Base-by-base conservation (phyloP, 2,329 filamentous ascomycete species). In the Calonectria pseudoreteaudii region DNA sequence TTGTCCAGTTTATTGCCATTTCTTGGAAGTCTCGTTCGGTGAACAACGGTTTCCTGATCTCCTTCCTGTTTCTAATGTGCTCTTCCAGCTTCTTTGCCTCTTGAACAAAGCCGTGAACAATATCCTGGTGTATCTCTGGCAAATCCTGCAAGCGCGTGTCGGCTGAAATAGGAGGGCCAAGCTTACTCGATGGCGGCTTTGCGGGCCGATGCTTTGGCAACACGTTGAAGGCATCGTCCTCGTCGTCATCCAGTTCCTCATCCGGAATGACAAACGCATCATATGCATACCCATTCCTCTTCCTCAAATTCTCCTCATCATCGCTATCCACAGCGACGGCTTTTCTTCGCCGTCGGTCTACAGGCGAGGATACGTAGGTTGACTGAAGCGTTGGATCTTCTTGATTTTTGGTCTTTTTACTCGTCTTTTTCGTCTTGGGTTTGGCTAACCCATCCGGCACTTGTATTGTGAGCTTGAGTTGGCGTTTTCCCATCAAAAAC, bases 1-100 rank as follows among this genome's bases (percentile, higher is more conserved):
- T 87, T 0, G 94, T 94, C 87, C 94, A 93, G 41, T 87, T 84
- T 65, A 95, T 91, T 16, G 91, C 93, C 93, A 97, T 96, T 77
- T 93, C 90, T 44, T 92, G 91, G 66, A 95, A 88, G 18, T 94
- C 88, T 28, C 87, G 88, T 74, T 95, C 93, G 0, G 91, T 92
- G 81, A 97, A 97, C 0, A 93, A 86, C 5, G 90, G 88, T 28
- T 87, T 86, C 11, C 90, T 88, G 38, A 93, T 83, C 6, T 87
- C 86, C 66, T 90, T 90, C 30, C 87, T 86, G 75, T 91, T 90
- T 78, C 93, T 90, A 30, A 96, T 86, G 1, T 88, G 85, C 78
- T 92, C 90, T 77, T 93, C 91, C 20, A 91, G 70, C 26, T 84
- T 83, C 78, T 90, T 92, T 0, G 93, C 94, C 58, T 91, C 88